phyloP scores from a whole-genome alignment of 2,329 filamentous ascomycete species.

The Metarhizium robertsii region DNA sequence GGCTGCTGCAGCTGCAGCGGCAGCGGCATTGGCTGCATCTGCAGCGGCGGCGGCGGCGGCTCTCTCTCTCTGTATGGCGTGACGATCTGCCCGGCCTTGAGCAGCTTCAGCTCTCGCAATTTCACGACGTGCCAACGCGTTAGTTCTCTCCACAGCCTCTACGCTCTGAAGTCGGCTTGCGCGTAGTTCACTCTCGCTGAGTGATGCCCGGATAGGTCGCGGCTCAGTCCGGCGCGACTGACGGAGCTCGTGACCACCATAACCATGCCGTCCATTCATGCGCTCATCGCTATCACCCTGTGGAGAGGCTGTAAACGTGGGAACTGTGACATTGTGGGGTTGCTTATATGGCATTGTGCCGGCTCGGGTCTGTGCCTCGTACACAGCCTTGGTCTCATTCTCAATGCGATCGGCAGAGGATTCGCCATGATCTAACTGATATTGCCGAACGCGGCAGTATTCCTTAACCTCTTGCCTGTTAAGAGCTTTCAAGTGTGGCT shows the following conservation, averaged over 20 bases:
- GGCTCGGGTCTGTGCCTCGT: slow-evolving; percentile 37
- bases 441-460: slow-evolving; percentile 52
- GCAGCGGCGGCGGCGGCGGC: slow-evolving; percentile 22
- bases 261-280: slow-evolving; percentile 10
- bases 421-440: slow-evolving; percentile 47
- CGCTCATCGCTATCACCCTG: slow-evolving; percentile 9
- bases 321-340: slow-evolving; percentile 9
- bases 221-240: slow-evolving; percentile 32
- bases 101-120: slow-evolving; percentile 41
- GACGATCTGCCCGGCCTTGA: slow-evolving; percentile 40
- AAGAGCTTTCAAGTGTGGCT: slow-evolving; percentile 43
- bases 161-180: slow-evolving; percentile 15
- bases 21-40: slow-evolving; percentile 18
- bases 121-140: slow-evolving; percentile 39
- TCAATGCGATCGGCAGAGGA: slow-evolving; percentile 31
- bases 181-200: slow-evolving; percentile 12
- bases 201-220: slow-evolving; percentile 18
- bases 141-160: slow-evolving; percentile 35
- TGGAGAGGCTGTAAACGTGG: slow-evolving; percentile 14
- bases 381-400: slow-evolving; percentile 44
- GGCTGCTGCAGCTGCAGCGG: slow-evolving; percentile 15
- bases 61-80: slow-evolving; percentile 32
- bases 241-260: slow-evolving; percentile 29
- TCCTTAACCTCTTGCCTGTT: slow-evolving; percentile 51
- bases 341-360: slow-evolving; percentile 20